These are phyloP conservation scores for Mollisiaceae sp. DNA, from an alignment of 2,329 filamentous ascomycete species.

Conservation along the genomic window DNA sequence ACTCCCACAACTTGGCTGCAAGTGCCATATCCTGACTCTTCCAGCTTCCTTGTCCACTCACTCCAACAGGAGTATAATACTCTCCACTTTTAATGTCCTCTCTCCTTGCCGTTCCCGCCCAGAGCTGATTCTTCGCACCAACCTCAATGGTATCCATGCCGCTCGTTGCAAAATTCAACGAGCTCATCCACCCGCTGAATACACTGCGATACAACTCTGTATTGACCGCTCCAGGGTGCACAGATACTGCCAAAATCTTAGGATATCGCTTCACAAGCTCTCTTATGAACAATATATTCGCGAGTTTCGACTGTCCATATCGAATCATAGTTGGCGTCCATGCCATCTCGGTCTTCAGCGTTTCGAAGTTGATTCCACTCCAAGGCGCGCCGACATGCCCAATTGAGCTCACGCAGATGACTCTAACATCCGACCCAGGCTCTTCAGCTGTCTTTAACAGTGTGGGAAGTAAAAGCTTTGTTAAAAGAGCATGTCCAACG, in stretches of 20 bases:
- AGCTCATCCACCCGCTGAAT: conserved; percentile 15
- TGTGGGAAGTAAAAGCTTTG: conserved; percentile 46
- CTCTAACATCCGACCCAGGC: conserved; percentile 30
- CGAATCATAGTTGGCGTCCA: conserved; percentile 17
- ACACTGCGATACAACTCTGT: conserved; percentile 20
- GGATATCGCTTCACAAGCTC: conserved; percentile 15
- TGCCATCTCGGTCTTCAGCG: conserved; percentile 36
- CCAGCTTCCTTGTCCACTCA: conserved; percentile 33
- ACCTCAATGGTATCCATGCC: conserved; percentile 18
- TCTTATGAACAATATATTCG: conserved; percentile 22
- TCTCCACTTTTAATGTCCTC: conserved; percentile 42
- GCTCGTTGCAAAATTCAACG: conserved; percentile 20
- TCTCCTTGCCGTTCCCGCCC: conserved; percentile 19
- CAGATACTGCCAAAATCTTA: conserved; percentile 21
- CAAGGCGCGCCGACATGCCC: conserved; percentile 22
- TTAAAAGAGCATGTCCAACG: conserved; percentile 53
- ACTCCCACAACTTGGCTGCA: conserved; percentile 28
- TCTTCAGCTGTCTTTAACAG: conserved; percentile 38
- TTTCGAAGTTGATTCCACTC: conserved; percentile 41
- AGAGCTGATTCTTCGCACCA: conserved; percentile 24
- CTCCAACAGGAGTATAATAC: conserved; percentile 47
- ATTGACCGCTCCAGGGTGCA: conserved; percentile 32
- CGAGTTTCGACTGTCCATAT: conserved; percentile 34
- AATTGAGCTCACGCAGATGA: conserved; percentile 27
- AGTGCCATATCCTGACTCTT: conserved; percentile 19